A percentile compares a stretch with the other conserved stretches of the same genome.
phyloP scores from a whole-genome alignment of 805 yeast genomes.

The Torulaspora microellipsoides region DNA sequence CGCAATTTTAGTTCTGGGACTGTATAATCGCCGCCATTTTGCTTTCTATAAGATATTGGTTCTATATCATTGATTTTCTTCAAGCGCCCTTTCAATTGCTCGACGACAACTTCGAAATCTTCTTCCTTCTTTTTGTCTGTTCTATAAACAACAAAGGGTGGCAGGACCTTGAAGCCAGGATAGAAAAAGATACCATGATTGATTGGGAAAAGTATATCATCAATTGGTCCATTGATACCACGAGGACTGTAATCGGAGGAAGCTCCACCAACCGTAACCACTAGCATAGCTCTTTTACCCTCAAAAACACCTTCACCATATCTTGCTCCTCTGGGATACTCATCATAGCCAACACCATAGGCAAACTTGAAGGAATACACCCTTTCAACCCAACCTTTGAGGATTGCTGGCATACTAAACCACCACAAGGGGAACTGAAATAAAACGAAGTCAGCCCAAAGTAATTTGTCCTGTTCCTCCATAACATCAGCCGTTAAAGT shows the following conservation, averaged over 20 bases:
- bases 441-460: constrained; percentile 31
- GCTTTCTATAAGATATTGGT: constrained; percentile 20
- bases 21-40: constrained; percentile 23
- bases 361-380: constrained; percentile 25
- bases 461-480: constrained; percentile 27
- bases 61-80: constrained; percentile 4
- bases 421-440: constrained; percentile 33
- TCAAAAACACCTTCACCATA: constrained; percentile 26
- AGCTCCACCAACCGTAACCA: constrained; percentile 17
- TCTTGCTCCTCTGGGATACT: constrained; percentile 14
- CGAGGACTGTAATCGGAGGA: constrained; percentile 12
- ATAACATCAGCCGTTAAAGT: constrained; percentile 28
- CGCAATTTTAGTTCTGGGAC: constrained; percentile 13
- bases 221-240: constrained; percentile 22
- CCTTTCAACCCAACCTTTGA: constrained; percentile 32
- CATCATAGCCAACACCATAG: constrained; percentile 22
- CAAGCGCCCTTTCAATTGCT: constrained; percentile 9
- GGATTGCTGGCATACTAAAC: constrained; percentile 32
- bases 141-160: constrained; percentile 16
- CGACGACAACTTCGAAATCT: constrained; percentile 1
- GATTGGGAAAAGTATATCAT: constrained; percentile 25
- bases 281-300: constrained; percentile 24
- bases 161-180: constrained; percentile 24
- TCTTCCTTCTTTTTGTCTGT: constrained; percentile 6
- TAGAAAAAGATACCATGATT: constrained; percentile 25